These are phyloP conservation scores for Pseudonitzschia multiseries DNA, from an alignment of 108 stramenopile genomes.

Conservation along the genomic window DNA sequence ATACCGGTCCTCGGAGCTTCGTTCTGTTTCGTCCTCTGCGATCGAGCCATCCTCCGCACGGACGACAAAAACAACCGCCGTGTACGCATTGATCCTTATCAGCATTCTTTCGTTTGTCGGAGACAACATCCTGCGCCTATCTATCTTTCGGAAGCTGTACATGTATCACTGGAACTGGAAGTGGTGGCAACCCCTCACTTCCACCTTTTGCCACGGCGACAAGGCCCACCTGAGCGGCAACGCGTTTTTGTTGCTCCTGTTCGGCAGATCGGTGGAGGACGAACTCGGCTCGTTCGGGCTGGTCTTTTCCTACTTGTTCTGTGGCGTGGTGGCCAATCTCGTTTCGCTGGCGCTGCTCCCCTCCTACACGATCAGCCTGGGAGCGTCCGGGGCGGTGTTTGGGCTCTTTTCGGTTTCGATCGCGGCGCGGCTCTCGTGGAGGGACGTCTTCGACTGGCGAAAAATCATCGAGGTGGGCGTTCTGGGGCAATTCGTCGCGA, in stretches of 20 bases:
- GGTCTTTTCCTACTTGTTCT: background rate
- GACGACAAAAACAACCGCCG: background rate
- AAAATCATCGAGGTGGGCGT: constrained; percentile 3
- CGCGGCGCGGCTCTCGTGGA: background rate
- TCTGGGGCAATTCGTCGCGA: background rate
- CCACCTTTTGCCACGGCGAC: constrained; percentile 6
- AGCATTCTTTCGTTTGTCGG: constrained; percentile 1
- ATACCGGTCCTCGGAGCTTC: background rate
- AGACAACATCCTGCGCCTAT: background rate
- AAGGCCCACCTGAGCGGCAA: background rate
- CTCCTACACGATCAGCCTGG: background rate
- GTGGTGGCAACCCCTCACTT: constrained; percentile 10
- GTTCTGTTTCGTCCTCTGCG: background rate
- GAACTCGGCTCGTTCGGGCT: background rate
- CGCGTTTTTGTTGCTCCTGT: background rate
- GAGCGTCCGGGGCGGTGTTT: background rate
- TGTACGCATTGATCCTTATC: background rate
- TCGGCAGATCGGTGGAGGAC: constrained; percentile 2
- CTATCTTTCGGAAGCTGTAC: background rate
- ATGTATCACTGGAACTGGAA: background rate
- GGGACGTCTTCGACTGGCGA: background rate
- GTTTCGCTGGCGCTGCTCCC: background rate
- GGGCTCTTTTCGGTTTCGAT: constrained; percentile 4
- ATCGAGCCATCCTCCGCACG: background rate
- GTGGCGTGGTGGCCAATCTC: constrained; percentile 1